Conservation (phyloP, 768 basidiomycete species). For the Naganishia friedmannii region DNA sequence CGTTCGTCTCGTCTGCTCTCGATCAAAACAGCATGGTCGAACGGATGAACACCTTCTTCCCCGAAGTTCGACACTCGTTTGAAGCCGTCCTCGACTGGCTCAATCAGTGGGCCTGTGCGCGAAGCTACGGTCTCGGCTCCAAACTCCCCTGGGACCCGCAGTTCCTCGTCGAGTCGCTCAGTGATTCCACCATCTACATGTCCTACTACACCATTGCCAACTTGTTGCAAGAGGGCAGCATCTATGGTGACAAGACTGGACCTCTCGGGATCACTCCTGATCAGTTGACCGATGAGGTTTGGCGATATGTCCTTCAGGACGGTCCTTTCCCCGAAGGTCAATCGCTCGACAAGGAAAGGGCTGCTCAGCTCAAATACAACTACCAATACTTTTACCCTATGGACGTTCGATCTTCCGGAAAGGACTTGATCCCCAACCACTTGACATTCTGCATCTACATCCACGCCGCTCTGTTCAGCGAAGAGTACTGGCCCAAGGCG, state of each 20-base stretch:
- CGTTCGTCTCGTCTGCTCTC: slow-evolving; percentile 1
- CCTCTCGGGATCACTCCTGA: slow-evolving; percentile 79
- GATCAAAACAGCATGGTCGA: slow-evolving; percentile 63
- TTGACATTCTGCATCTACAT: slow-evolving; percentile 90
- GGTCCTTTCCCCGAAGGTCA: slow-evolving; percentile 55
- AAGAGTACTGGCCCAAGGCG: slow-evolving; percentile 79
- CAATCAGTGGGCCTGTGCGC: slow-evolving; percentile 98
- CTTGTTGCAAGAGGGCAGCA: slow-evolving; percentile 72
- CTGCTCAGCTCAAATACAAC: slow-evolving; percentile 78
- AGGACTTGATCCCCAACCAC: slow-evolving; percentile 93
- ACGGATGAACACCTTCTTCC: slow-evolving; percentile 82
- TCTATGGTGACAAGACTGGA: slow-evolving; percentile 76
- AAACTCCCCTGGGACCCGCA: slow-evolving; percentile 94
- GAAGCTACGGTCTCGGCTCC: slow-evolving; percentile 92
- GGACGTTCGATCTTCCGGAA: slow-evolving; percentile 95
- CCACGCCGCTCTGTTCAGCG: slow-evolving; percentile 87
- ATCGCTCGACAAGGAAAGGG: slow-evolving; percentile 70
- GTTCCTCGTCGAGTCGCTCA: slow-evolving; percentile 93
- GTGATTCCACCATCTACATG: slow-evolving; percentile 99
- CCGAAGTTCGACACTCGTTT: slow-evolving; percentile 89
- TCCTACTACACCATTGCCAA: slow-evolving; percentile 93
- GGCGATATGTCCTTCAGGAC: slow-evolving; percentile 86
- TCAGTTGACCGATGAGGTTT: slow-evolving; percentile 95
- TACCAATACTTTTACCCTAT: slow-evolving; percentile 98
- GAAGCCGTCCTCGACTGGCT: slow-evolving; percentile 90